A percentile compares a stretch with the other conserved stretches of the same genome.
phyloP scores from a whole-genome alignment of 1,284 basidiomycete genomes.

The Rhodotorula mucilaginosa region DNA sequence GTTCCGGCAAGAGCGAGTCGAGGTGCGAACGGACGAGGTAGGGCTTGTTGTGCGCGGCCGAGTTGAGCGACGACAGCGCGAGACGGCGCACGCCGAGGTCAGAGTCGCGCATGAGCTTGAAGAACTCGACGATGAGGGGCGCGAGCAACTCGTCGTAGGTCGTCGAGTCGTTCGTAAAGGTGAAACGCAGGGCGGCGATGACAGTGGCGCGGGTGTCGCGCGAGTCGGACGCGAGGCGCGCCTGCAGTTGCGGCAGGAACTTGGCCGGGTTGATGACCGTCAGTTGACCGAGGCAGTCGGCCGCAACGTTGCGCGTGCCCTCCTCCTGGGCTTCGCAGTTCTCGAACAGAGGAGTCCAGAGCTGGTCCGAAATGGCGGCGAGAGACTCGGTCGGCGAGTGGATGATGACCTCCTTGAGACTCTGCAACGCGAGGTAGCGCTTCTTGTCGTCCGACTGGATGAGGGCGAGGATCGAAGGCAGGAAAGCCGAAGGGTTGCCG shows the following conservation, averaged over 20 bases:
- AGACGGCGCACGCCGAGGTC: conserved; percentile 83
- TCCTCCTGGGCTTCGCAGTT: conserved; percentile 70
- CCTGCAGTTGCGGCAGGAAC: conserved; percentile 88
- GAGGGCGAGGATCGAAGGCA: conserved; percentile 79
- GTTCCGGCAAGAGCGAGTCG: conserved; percentile 66
- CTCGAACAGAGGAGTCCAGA: conserved; percentile 88
- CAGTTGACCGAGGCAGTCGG: conserved; percentile 93
- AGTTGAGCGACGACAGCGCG: conserved; percentile 83
- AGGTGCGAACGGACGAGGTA: conserved; percentile 85
- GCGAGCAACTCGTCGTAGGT: conserved; percentile 85
- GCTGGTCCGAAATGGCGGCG: conserved; percentile 74
- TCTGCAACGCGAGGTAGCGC: conserved; percentile 79
- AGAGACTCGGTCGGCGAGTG: conserved; percentile 81
- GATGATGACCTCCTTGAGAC: conserved; percentile 92
- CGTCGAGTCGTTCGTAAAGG: conserved; percentile 80
- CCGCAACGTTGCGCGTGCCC: conserved; percentile 86
- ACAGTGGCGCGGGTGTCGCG: conserved; percentile 77
- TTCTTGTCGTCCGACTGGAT: conserved; percentile 70
- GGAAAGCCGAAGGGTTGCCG: conserved; percentile 78
- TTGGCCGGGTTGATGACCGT: conserved; percentile 83
- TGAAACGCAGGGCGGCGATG: conserved; percentile 86
- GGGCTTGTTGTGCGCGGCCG: conserved; percentile 90
- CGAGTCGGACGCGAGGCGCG: conserved; percentile 61
- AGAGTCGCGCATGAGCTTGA: conserved; percentile 77
- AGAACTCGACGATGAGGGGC: conserved; percentile 81